Evolutionary conservation across 495 filamentous ascomycete species (phyloP).

Genomic region (Penicillium waksmanii): DNA sequence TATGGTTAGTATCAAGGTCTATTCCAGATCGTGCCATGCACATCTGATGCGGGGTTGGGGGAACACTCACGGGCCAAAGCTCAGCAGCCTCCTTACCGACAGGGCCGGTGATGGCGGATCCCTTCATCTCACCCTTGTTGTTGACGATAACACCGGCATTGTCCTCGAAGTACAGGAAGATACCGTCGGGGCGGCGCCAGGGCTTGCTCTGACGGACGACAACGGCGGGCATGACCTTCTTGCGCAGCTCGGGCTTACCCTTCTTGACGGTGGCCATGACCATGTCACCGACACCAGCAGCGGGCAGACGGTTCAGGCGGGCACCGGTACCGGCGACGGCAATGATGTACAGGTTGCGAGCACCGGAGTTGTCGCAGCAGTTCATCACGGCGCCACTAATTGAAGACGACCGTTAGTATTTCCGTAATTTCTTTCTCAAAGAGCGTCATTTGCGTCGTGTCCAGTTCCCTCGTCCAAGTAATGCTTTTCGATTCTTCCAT

Average conservation of each 20-base stretch:
- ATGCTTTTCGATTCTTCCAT: slow-evolving; percentile 11
- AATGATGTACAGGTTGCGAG: slow-evolving; percentile 99
- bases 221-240: slow-evolving; percentile 99
- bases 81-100: slow-evolving; percentile 99
- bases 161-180: slow-evolving; percentile 99
- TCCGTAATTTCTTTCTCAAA: slow-evolving; percentile 10
- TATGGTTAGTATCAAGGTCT: slow-evolving; percentile 40
- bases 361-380: slow-evolving; percentile 98
- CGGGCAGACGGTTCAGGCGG: slow-evolving; percentile 95
- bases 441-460: slow-evolving; percentile 10
- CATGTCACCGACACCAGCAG: slow-evolving; percentile 98
- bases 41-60: not conserved
- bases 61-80: slow-evolving; percentile 72
- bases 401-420: slow-evolving; percentile 26
- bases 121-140: slow-evolving; percentile 99
- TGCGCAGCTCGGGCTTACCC: slow-evolving; percentile 98
- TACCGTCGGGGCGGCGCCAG: slow-evolving; percentile 95
- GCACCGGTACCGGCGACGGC: slow-evolving; percentile 99
- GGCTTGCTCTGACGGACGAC: slow-evolving; percentile 98
- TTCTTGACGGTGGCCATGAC: slow-evolving; percentile 99
- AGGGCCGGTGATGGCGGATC: slow-evolving; percentile 96
- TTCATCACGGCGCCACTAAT: slow-evolving; percentile 92
- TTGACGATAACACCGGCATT: slow-evolving; percentile 99
- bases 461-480: slow-evolving; percentile 18
- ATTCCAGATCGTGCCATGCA: not conserved